phyloP scores from a whole-genome alignment of 202 grass and related monocot species.

The Zoysia matrella region DNA sequence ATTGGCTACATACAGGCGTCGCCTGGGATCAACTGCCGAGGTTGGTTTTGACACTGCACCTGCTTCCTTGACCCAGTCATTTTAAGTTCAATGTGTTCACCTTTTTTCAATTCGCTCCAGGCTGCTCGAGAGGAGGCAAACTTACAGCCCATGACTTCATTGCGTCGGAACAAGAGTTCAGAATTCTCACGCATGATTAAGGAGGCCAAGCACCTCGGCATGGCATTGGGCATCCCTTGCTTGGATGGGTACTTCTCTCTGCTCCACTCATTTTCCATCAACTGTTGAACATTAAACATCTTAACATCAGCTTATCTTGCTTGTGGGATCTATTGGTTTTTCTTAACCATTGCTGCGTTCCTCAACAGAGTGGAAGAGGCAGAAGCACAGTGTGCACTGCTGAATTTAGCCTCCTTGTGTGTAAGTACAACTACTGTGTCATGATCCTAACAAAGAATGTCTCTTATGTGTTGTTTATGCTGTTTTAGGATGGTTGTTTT shows the following conservation, averaged over 20 bases:
- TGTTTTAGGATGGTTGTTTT: constrained; percentile 89
- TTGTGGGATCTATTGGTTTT: neutral
- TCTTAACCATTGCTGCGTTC: constrained; percentile 16
- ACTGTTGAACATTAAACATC: neutral
- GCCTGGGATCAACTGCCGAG: constrained; percentile 64
- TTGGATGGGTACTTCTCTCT: constrained; percentile 76
- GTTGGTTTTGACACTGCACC: constrained; percentile 27
- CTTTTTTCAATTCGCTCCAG: constrained; percentile 35
- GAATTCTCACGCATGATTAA: constrained; percentile 95
- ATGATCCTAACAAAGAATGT: neutral
- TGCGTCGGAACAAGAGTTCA: too few species aligned
- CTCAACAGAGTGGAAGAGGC: constrained; percentile 85
- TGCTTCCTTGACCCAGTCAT: neutral
- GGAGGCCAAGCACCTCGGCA: constrained; percentile 86
- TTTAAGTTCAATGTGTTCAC: neutral
- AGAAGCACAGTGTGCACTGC: constrained; percentile 88
- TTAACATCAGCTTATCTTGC: neutral
- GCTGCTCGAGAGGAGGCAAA: constrained; percentile 35
- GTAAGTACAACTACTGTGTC: neutral
- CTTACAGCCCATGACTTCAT: too few species aligned
- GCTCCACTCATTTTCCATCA: constrained; percentile 14
- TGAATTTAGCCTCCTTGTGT: constrained; percentile 74
- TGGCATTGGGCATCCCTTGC: constrained; percentile 82
- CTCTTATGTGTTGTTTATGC: constrained; percentile 36
- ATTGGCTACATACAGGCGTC: constrained; percentile 63